Evolutionary conservation across 495 filamentous ascomycete genomes (phyloP), one percentile per base, ranked within the genome.

Genomic region (Zalerion maritima): DNA sequence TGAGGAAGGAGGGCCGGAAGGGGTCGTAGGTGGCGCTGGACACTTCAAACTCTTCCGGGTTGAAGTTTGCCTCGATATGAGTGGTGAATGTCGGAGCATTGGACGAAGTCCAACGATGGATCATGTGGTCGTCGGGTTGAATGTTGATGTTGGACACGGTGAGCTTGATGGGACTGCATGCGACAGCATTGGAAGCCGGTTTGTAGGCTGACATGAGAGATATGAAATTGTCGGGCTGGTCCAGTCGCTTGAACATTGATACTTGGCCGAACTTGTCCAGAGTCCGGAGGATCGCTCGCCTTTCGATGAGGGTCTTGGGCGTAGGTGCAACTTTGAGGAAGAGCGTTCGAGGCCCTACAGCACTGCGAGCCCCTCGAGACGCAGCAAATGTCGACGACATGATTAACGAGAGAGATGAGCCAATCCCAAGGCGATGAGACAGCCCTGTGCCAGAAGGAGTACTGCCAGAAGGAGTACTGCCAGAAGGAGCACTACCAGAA

Each of bases 231-330:
- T n/a, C n/a, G n/a, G n/a, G n/a, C n/a, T n/a, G n/a, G 42, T 69
- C 65, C 12, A 83, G 55, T 40, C 68, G 73, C 49, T 74, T 71
- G 56, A 82, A 94, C 37, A 73, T 72, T 14, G 72, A 67, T 6
- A 94, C 68, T 28, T 83, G 70, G 29, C 81, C 83, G 49, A 78
- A 79, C 43, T 66, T 66, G 47, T 83, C 73, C 14, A 94, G 54
- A 14, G 76, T 66, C 20, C 65, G 60, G 14, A 91, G 60, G 18
- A 94, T 58, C 17, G 74, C 64, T 28, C 75, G 72, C 25, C 77
- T 76, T 43, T 94, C 81, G 14, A 58, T 45, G n/a, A 93, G 57
- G 37, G 51, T 71, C 8, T 52, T 50, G 0, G 81, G 73, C 0
- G 66, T 54, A 0, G 82, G 83, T 12, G 52, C 39, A 25, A 83